phyloP scores from a whole-genome alignment of 495 filamentous ascomycete species.

The Lophiostoma macrostomum region DNA sequence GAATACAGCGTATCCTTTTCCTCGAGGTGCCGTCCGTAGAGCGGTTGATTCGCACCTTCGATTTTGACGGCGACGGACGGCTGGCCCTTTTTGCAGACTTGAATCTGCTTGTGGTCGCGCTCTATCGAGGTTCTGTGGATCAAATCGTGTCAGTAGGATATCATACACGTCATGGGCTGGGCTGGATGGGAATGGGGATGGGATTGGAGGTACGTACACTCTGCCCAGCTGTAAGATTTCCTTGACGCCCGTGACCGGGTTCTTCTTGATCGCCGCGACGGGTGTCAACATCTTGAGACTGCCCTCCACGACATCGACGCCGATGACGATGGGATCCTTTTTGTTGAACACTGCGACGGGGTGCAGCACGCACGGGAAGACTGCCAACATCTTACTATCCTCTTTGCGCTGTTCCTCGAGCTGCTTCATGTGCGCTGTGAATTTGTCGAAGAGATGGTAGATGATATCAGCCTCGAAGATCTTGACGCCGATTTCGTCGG shows the following conservation, averaged over 20 bases:
- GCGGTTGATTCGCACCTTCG: constrained; percentile 89
- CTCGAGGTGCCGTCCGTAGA: constrained; percentile 93
- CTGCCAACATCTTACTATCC: constrained; percentile 88
- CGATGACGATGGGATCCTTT: constrained; percentile 91
- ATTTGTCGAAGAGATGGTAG: constrained; percentile 96
- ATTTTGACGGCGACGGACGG: constrained; percentile 98
- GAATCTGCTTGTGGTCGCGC: constrained; percentile 93
- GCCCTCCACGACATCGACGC: constrained; percentile 92
- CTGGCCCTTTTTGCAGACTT: constrained; percentile 88
- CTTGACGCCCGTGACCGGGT: constrained; percentile 72
- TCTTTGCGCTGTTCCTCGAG: constrained; percentile 89
- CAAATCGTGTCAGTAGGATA: background rate
- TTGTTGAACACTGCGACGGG: constrained; percentile 98
- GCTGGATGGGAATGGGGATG: background rate
- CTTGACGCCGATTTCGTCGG: constrained; percentile 93
- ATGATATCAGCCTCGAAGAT: constrained; percentile 99
- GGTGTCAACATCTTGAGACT: constrained; percentile 81
- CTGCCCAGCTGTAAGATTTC: constrained; percentile 81
- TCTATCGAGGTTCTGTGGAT: constrained; percentile 87
- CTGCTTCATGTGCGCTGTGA: constrained; percentile 88
- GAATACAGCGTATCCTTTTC: constrained; percentile 89
- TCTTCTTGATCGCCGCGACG: constrained; percentile 77
- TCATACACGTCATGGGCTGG: background rate
- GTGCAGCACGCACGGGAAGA: constrained; percentile 90
- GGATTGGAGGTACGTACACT: constrained; percentile 69